These are phyloP conservation scores for Debaryomyces tyrocola DNA, from an alignment of 805 yeast genomes.

Conservation along the genomic window DNA sequence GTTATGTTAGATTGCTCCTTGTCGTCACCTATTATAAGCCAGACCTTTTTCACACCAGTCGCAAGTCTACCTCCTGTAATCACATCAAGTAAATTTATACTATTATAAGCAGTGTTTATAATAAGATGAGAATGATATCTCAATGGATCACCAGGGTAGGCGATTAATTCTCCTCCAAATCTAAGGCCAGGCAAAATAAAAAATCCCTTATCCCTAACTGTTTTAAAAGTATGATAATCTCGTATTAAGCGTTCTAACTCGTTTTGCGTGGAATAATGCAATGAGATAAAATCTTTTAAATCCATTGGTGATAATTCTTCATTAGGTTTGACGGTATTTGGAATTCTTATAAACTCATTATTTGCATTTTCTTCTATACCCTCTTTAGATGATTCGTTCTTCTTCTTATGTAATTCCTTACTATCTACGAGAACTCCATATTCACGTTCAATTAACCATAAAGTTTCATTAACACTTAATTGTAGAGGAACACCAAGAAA, in stretches of 20 bases:
- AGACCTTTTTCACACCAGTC: slow-evolving; percentile 85
- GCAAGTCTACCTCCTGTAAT: slow-evolving; percentile 90
- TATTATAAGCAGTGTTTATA: slow-evolving; percentile 48
- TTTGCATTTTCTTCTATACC: background rate
- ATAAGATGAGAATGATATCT: slow-evolving; percentile 86
- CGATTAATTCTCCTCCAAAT: slow-evolving; percentile 86
- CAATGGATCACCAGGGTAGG: slow-evolving; percentile 94
- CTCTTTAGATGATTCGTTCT: background rate
- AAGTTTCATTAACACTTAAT: slow-evolving; percentile 69
- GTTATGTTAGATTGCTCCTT: background rate
- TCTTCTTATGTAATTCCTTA: slow-evolving; percentile 15
- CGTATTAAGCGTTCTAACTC: slow-evolving; percentile 3
- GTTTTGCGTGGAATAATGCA: background rate
- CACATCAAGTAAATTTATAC: slow-evolving; percentile 52
- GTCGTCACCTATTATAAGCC: slow-evolving; percentile 48
- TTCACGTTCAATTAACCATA: slow-evolving; percentile 55
- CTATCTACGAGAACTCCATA: slow-evolving; percentile 47
- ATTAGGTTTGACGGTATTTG: background rate
- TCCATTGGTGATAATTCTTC: background rate
- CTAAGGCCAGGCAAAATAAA: slow-evolving; percentile 80
- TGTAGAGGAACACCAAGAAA: slow-evolving; percentile 82
- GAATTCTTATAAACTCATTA: background rate
- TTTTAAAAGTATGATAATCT: slow-evolving; percentile 27
- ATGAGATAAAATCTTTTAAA: background rate
- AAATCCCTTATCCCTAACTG: slow-evolving; percentile 46